Evolutionary conservation across 2,329 filamentous ascomycete species (phyloP).

Genomic region (Colletotrichum endophyticum): DNA sequence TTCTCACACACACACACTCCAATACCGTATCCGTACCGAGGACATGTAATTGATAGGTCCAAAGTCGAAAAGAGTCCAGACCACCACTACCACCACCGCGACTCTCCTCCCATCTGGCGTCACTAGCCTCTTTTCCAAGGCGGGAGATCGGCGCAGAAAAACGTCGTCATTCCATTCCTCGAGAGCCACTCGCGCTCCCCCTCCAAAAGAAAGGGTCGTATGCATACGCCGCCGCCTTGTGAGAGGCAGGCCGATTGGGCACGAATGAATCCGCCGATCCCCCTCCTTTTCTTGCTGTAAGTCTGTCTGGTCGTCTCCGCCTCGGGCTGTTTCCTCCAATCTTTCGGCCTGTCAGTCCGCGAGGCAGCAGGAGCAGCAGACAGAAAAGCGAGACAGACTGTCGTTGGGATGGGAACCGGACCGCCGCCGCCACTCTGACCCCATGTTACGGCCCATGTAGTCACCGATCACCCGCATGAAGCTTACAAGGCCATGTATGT

Average conservation of each 20-base stretch:
- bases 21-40: background rate
- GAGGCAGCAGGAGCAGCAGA: background rate
- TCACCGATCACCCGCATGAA: constrained; percentile 14
- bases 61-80: background rate
- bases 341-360: background rate
- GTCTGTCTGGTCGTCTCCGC: background rate
- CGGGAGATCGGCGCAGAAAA: constrained; percentile 20
- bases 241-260: constrained; percentile 5
- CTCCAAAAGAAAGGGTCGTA: background rate
- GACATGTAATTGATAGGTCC: background rate
- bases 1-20: background rate
- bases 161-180: background rate
- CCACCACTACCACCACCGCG: background rate
- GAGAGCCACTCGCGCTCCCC: background rate
- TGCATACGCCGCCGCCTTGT: background rate
- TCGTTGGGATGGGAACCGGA: background rate
- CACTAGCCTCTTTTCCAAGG: constrained; percentile 2
- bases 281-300: background rate
- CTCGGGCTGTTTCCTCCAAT: background rate
- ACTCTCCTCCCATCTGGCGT: background rate
- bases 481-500: background rate
- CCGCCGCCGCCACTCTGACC: background rate
- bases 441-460: background rate
- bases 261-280: constrained; percentile 1
- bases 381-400: background rate